A percentile compares a stretch with the other conserved stretches of the same genome.
Conservation (phyloP, 2,329 filamentous ascomycete genomes). For the Aspergillus carbonarius region DNA sequence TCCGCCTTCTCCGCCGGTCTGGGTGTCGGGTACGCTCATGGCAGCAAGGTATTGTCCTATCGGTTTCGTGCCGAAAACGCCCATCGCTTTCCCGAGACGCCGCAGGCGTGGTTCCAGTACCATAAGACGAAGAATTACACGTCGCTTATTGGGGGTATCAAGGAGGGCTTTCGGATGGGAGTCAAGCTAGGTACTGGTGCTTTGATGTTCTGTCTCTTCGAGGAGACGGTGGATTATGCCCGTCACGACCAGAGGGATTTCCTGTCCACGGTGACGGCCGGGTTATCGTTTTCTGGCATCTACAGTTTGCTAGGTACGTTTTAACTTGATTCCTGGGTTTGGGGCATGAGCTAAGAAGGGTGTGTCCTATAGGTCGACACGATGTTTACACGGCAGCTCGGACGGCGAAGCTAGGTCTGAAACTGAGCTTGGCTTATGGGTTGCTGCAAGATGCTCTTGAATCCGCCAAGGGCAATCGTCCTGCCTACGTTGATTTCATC, state of each 20-base stretch:
- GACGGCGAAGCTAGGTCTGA: conserved; percentile 76
- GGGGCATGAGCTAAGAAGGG: conserved; percentile 8
- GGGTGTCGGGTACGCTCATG: conserved; percentile 68
- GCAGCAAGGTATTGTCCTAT: conserved; percentile 70
- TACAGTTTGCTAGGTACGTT: conserved; percentile 83
- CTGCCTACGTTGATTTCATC: conserved; percentile 72
- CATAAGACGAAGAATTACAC: conserved; percentile 98
- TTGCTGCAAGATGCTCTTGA: conserved; percentile 74
- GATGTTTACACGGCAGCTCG: conserved; percentile 72
- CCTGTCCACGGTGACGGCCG: conserved; percentile 77
- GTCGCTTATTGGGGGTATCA: conserved; percentile 71
- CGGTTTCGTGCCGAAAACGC: conserved; percentile 95
- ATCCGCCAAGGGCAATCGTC: conserved; percentile 66
- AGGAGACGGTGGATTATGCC: conserved; percentile 77
- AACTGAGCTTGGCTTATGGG: conserved; percentile 77
- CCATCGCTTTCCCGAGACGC: conserved; percentile 80
- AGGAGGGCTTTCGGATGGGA: conserved; percentile 76
- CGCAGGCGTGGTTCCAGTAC: conserved; percentile 95
- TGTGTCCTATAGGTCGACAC: conserved; percentile 64
- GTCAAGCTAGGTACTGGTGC: conserved; percentile 69
- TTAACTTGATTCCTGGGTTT: neutral
- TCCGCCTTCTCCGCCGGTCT: conserved; percentile 69
- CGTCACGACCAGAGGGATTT: conserved; percentile 65
- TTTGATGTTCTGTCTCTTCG: conserved; percentile 73
- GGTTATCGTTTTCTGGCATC: conserved; percentile 76